Evolutionary conservation across 75 land plant species (phyloP).

Genomic region (Isoetes taiwanensis): DNA sequence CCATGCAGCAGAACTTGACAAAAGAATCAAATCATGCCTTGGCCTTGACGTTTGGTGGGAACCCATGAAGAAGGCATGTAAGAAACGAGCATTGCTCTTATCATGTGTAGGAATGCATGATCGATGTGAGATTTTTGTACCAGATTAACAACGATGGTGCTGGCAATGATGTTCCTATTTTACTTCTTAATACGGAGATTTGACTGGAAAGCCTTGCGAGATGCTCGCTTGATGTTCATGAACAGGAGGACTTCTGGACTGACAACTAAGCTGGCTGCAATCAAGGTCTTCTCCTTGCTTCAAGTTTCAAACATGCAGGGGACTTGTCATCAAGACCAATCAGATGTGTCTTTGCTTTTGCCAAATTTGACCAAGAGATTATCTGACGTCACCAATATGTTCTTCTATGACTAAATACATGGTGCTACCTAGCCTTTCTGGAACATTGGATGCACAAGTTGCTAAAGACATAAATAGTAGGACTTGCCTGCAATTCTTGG

Average conservation of each 20-base stretch:
- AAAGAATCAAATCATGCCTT: conserved; percentile 22
- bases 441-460: conserved; percentile 10
- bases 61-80: conserved; percentile 28
- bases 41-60: conserved; percentile 34
- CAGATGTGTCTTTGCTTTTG: conserved; percentile 19
- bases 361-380: conserved; percentile 13
- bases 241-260: conserved; percentile 14
- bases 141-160: conserved; percentile 14
- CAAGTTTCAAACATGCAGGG: conserved; percentile 13
- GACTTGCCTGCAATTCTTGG: conserved; percentile 20
- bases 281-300: conserved; percentile 18
- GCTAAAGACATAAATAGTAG: conserved; percentile 21
- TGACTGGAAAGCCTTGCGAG: conserved; percentile 24
- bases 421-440: background rate
- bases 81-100: too few relatives aligned
- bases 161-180: conserved; percentile 25
- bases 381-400: conserved; percentile 9
- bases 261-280: conserved; percentile 21
- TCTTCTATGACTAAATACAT: background rate
- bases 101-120: background rate
- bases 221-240: conserved; percentile 18
- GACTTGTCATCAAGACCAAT: conserved; percentile 25
- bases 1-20: conserved; percentile 21
- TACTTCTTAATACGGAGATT: conserved; percentile 32
- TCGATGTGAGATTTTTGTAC: too few relatives aligned